Base-by-base conservation (phyloP, 306 rosid species). In the Biancaea sappan region DNA sequence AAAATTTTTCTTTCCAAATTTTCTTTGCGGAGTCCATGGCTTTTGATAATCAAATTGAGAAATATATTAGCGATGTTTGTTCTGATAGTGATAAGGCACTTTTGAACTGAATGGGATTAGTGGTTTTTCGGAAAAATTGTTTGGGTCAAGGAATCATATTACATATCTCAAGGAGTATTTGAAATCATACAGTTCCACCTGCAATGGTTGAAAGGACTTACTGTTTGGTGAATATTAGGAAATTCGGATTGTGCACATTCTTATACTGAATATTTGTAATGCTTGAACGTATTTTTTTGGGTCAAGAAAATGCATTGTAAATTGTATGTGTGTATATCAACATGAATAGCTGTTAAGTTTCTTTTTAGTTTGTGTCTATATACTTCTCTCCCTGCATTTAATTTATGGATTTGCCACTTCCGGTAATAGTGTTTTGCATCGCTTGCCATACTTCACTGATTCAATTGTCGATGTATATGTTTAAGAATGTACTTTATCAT, bases 401-500 rank as follows among this genome's bases (percentile, higher is more conserved):
- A 52, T 43, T 79, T 71, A 19, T 72, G 51, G 59, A 43, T 41
- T 6, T 34, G 8, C 21, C 28, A 3, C 72, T 65, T 50, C 75
- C 58, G 35, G 35, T 53, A 10, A n/a, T 43, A 14, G 28, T 25
- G 73, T 74, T 66, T 76, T 83, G 67, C 50, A 46, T 68, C 43
- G 44, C 59, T 8, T 47, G 32, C 14, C 65, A 71, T 60, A 26
- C 70, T 31, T 53, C 9, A 51, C 53, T 59, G 22, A 13, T 72
- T 66, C 67, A 76, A 62, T 67, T 80, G 26, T 75, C 81, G 53
- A 19, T 71, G 19, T 56, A 70, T 63, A 61, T 76, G 73, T 77
- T 77, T 83, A 80, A 77, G 81, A 82, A 66, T 69, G 83, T 62
- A 75, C 81, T 78, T 77, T 72, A 59, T 88, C 69, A 78, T 89